phyloP scores from a whole-genome alignment of 176 grass and related monocot genomes.

The Otatea glauca region DNA sequence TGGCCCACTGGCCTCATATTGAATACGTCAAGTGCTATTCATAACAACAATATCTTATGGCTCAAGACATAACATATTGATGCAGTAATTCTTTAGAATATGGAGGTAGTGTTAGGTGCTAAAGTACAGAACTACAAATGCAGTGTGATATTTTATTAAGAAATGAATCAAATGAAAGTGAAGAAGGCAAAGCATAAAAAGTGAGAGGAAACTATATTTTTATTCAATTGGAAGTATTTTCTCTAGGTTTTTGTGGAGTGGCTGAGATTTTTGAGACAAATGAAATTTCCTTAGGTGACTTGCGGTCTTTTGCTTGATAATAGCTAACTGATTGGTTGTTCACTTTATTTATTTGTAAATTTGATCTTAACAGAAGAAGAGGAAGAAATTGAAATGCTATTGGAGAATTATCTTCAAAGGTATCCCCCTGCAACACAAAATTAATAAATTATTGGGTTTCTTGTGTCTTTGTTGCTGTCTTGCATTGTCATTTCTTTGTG shows the following conservation, averaged over 20 bases:
- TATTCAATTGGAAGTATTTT: conserved; percentile 34
- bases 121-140: background rate
- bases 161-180: background rate
- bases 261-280: background rate
- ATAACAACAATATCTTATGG: background rate
- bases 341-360: conserved; percentile 37
- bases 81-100: conserved; percentile 1
- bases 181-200: background rate
- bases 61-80: background rate
- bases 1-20: too few relatives aligned
- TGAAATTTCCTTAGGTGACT: conserved; percentile 8
- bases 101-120: background rate
- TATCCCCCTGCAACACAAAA: conserved; percentile 37
- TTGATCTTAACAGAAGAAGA: conserved; percentile 81
- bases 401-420: conserved; percentile 99
- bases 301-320: background rate
- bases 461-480: conserved; percentile 28
- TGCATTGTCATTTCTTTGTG: conserved; percentile 12
- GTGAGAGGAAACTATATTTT: background rate
- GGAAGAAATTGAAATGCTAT: conserved; percentile 99
- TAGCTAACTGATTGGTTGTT: conserved; percentile 27
- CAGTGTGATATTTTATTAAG: background rate
- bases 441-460: conserved; percentile 34
- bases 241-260: background rate
- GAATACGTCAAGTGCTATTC: too few relatives aligned